Evolutionary conservation across 768 basidiomycete genomes (phyloP).

Genomic region (Phanerodontia chrysosporium): DNA sequence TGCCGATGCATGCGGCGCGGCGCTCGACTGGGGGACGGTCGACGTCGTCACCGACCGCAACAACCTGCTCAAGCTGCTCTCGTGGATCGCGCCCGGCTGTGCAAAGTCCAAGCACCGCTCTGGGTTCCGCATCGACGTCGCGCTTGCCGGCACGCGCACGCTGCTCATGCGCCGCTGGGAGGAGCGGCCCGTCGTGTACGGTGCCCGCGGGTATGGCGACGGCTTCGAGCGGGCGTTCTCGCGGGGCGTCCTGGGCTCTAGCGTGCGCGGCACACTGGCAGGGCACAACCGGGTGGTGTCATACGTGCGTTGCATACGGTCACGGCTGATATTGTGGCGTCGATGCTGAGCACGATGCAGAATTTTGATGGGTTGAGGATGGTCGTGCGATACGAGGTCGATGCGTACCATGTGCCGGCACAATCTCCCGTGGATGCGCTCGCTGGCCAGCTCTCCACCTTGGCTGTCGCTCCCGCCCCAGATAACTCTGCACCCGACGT

Average conservation of each 20-base stretch:
- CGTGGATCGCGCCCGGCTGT: background rate
- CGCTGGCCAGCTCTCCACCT: slow-evolving; percentile 13
- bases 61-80: slow-evolving; percentile 19
- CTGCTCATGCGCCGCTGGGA: slow-evolving; percentile 61
- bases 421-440: slow-evolving; percentile 14
- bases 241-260: slow-evolving; percentile 10
- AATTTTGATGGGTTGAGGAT: slow-evolving; percentile 54
- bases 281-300: slow-evolving; percentile 20
- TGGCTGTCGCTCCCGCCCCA: slow-evolving; percentile 5
- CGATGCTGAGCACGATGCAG: too few species aligned
- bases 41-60: slow-evolving; percentile 63
- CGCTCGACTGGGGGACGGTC: slow-evolving; percentile 34
- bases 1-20: slow-evolving; percentile 36
- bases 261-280: slow-evolving; percentile 1
- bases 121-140: slow-evolving; percentile 63
- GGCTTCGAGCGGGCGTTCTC: slow-evolving; percentile 45
- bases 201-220: slow-evolving; percentile 45
- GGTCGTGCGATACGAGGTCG: slow-evolving; percentile 56
- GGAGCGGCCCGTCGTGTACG: slow-evolving; percentile 13
- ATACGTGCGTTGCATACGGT: slow-evolving; percentile 27
- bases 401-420: slow-evolving; percentile 19
- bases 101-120: background rate
- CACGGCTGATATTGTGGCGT: too few species aligned
- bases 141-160: slow-evolving; percentile 56
- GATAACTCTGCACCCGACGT: background rate